phyloP scores from a whole-genome alignment of 2,329 filamentous ascomycete genomes.

The Sclerotiophoma versabilis region DNA sequence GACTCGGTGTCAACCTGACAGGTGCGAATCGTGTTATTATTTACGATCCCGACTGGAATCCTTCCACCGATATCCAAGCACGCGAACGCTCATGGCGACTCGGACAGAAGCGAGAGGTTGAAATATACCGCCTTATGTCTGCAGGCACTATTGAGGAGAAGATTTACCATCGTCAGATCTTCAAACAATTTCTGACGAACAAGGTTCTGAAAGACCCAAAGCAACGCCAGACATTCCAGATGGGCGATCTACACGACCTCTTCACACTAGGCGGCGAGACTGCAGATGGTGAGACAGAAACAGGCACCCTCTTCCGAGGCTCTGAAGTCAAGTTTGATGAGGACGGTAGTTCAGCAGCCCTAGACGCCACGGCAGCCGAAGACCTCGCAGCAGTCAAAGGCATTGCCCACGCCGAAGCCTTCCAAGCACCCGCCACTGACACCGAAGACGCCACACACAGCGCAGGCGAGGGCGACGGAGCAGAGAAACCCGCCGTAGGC shows the following conservation, averaged over 20 bases:
- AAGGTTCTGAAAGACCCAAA: slow-evolving; percentile 95
- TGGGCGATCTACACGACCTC: slow-evolving; percentile 88
- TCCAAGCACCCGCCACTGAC: slow-evolving; percentile 39
- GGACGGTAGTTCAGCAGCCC: slow-evolving; percentile 25
- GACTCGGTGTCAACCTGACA: slow-evolving; percentile 91
- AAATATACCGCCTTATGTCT: slow-evolving; percentile 97
- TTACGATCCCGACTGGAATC: slow-evolving; percentile 98
- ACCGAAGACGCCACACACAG: slow-evolving; percentile 31
- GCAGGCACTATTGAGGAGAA: slow-evolving; percentile 98
- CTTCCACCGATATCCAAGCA: slow-evolving; percentile 93
- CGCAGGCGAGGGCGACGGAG: slow-evolving; percentile 20
- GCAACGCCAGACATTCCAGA: slow-evolving; percentile 87
- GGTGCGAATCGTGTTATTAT: slow-evolving; percentile 97
- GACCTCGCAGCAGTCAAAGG: slow-evolving; percentile 50
- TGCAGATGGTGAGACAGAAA: slow-evolving; percentile 75
- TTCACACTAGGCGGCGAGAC: slow-evolving; percentile 78
- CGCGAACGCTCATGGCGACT: slow-evolving; percentile 94
- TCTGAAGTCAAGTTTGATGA: slow-evolving; percentile 73
- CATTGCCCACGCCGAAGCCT: slow-evolving; percentile 55
- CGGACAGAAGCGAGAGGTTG: slow-evolving; percentile 92
- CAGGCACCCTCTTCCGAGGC: slow-evolving; percentile 85
- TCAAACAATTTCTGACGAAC: slow-evolving; percentile 97
- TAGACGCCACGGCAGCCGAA: slow-evolving; percentile 33
- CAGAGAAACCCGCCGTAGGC: slow-evolving; percentile 34
- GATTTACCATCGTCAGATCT: slow-evolving; percentile 98